Base-by-base conservation (phyloP, 192 early-diverging fungal genomes). In the Geranomyces variabilis region DNA sequence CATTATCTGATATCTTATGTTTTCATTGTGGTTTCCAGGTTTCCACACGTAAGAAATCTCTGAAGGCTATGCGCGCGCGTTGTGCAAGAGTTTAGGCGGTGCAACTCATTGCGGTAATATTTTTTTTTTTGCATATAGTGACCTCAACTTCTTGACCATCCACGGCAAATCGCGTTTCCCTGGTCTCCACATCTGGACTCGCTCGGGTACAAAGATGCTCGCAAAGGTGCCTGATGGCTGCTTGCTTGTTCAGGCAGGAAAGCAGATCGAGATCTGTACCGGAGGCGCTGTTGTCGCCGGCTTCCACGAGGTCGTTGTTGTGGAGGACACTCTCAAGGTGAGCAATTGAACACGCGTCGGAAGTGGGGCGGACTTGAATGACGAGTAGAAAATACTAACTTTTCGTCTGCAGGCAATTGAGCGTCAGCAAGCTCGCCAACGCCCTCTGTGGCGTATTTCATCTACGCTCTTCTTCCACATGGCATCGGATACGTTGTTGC, bases 151-250 rank as follows among this genome's bases (percentile, higher is more conserved):
- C 62, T 68, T 86, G 51, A 88, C 90, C 21, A 89, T 91, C 69
- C 90, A 91, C 76, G 90, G 90, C 48, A 89, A 89, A 79, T 89
- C 87, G 1, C 84, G 90, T 43, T 91, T 82, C 80, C 88, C 90
- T 22, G 90, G 90, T 58, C 80, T 91, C 61, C 73, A 90, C 77
- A 89, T 91, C 75, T 91, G 90, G 90, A 83, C 86, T 31, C 84
- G 77, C 29, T 75, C 81, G 60, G 82, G 82, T 19, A 66, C 81
- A 55, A 90, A 89, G 77, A 59, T 90, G 22, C 77, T 81, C 15
- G 90, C 87, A 56, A 78, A 78, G 19, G 82, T 91, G 17, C 89
- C 90, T 26, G 86, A 90, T 60, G 88, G 89, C 15, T 87, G 87
- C 71, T 58, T 89, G 58, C 72, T 84, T 13, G 80, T 80, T 12